Conservation (phyloP, 495 filamentous ascomycete genomes). For the Aspergillus campestris region DNA sequence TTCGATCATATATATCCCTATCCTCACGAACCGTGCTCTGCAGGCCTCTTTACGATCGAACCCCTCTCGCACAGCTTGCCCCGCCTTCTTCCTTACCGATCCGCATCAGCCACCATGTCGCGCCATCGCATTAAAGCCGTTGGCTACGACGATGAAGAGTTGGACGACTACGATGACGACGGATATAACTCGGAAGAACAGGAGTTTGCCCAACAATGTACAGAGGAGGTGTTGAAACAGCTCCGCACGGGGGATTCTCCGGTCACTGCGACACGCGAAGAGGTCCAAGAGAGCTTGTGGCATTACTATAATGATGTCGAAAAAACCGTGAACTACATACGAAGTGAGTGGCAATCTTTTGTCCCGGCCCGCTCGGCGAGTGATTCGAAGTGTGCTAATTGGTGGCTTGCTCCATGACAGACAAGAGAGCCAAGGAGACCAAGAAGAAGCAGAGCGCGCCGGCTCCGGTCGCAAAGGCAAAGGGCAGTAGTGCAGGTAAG, state of each 20-base stretch:
- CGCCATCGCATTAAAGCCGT: constrained; percentile 40
- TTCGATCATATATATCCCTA: no score
- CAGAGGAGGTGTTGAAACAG: constrained; percentile 28
- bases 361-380: constrained; percentile 16
- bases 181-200: constrained; percentile 39
- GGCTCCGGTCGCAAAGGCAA: constrained; percentile 27
- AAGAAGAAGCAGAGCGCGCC: constrained; percentile 29
- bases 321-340: constrained; percentile 72
- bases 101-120: constrained; percentile 26
- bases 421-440: constrained; percentile 35
- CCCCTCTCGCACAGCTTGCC: not conserved
- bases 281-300: constrained; percentile 87
- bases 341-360: constrained; percentile 40
- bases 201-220: constrained; percentile 32
- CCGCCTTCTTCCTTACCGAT: not conserved
- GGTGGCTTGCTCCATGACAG: constrained; percentile 16
- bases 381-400: constrained; percentile 20
- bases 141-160: constrained; percentile 37
- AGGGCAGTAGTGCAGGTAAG: constrained; percentile 43
- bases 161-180: constrained; percentile 26
- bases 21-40: no score
- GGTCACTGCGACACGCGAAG: constrained; percentile 37
- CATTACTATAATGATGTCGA: constrained; percentile 91
- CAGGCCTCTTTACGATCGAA: not conserved
- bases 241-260: constrained; percentile 31